Evolutionary conservation across 345 rosid genomes (phyloP).

Genomic region (Salix arbutifolia): DNA sequence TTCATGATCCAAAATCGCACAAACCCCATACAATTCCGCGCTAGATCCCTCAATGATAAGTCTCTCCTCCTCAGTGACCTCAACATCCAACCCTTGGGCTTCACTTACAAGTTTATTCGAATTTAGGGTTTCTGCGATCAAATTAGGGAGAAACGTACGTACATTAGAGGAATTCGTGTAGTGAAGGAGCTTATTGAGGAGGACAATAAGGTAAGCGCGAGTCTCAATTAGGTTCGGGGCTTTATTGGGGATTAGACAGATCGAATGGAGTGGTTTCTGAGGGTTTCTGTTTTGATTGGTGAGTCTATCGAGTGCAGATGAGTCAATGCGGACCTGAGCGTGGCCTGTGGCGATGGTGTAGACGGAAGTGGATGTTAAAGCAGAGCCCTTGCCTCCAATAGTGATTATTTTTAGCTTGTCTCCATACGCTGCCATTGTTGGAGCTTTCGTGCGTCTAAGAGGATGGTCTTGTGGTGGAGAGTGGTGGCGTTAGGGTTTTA

Average conservation of each 20-base stretch:
- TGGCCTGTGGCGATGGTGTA: constrained; percentile 42
- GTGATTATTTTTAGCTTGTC: constrained; percentile 21
- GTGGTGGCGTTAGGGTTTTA: too few species aligned
- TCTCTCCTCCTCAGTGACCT: constrained; percentile 46
- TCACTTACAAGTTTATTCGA: background rate
- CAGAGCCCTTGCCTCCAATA: constrained; percentile 55
- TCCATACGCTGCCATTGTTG: constrained; percentile 24
- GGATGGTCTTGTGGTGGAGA: too few species aligned
- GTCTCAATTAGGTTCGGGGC: constrained; percentile 34
- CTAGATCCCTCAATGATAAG: constrained; percentile 31
- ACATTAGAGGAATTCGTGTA: constrained; percentile 24
- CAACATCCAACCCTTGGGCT: constrained; percentile 13
- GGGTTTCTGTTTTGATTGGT: constrained; percentile 20
- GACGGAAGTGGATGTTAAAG: constrained; percentile 46
- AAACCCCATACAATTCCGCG: constrained; percentile 40
- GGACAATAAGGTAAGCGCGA: constrained; percentile 46
- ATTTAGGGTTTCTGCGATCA: constrained; percentile 33
- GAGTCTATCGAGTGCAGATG: constrained; percentile 46
- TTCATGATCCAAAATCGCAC: constrained; percentile 55
- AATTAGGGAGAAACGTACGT: constrained; percentile 39
- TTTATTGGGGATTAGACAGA: background rate
- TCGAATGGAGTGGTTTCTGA: background rate
- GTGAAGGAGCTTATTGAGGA: constrained; percentile 60
- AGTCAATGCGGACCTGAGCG: constrained; percentile 45
- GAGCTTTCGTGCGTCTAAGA: too few species aligned